Percentiles rank a stretch among this genome's conserved stretches.
Evolutionary conservation across 192 early-diverging fungal species (phyloP).

Genomic region (Coemansia sp.): DNA sequence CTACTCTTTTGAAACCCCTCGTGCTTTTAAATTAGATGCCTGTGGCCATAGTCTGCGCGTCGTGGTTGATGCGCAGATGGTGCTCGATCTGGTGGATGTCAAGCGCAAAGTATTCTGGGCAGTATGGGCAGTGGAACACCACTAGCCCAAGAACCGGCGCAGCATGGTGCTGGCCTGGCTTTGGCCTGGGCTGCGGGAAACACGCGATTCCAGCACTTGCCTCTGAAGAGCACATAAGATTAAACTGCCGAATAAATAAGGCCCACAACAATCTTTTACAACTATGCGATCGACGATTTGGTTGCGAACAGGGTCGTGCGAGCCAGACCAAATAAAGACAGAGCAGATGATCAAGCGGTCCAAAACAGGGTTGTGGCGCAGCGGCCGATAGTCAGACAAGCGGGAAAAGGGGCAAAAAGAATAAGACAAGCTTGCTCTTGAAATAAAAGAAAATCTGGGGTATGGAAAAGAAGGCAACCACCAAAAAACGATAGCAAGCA

Average conservation of each 20-base stretch:
- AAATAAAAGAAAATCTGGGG: neutral
- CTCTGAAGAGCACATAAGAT: neutral
- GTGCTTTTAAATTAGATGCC: too few relatives aligned
- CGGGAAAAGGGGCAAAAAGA: neutral
- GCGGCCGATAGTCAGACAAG: neutral
- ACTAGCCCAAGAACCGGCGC: conserved; percentile 3
- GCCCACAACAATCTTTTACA: neutral
- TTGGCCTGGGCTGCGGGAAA: neutral
- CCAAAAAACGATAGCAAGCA: neutral
- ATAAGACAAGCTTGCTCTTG: neutral
- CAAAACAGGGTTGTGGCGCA: neutral
- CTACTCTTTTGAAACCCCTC: too few relatives aligned
- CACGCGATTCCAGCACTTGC: neutral
- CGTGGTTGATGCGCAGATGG: conserved; percentile 45
- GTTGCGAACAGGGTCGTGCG: neutral
- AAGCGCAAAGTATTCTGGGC: conserved; percentile 44
- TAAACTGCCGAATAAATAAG: neutral
- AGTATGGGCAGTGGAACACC: conserved; percentile 41
- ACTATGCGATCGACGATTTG: neutral
- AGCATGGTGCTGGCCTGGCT: neutral
- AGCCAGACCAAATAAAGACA: neutral
- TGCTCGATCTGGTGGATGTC: conserved; percentile 46
- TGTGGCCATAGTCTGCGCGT: neutral
- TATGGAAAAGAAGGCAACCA: neutral
- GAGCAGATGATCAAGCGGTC: neutral